Evolutionary conservation across 108 stramenopile genomes (phyloP).

Genomic region (Aureococcus anophagefferens): DNA sequence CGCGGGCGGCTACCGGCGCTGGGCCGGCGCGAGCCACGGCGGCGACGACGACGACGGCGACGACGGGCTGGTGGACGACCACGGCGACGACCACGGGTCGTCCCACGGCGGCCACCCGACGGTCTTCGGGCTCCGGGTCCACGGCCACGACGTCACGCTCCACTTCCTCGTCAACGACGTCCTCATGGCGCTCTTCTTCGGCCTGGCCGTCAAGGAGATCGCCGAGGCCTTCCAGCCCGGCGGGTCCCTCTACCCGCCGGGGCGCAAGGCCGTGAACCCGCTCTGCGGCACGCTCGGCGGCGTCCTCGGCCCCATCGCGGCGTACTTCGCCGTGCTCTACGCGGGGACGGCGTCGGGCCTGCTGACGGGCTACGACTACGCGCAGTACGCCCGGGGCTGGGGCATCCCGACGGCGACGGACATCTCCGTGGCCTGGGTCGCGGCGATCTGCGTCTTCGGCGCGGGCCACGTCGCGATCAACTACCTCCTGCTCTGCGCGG

Average conservation of each 20-base stretch:
- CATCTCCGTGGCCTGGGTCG: background rate
- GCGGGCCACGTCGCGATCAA: background rate
- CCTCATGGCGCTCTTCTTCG: background rate
- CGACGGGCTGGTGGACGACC: no score
- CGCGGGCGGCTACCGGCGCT: no score
- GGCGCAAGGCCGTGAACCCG: background rate
- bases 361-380: background rate
- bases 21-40: no score
- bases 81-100: no score
- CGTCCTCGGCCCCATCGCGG: background rate
- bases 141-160: background rate
- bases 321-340: background rate
- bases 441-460: background rate
- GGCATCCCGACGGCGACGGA: constrained; percentile 3
- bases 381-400: background rate
- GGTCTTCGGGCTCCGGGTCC: no score
- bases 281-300: background rate
- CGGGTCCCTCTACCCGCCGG: background rate
- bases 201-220: background rate
- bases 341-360: background rate
- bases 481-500: background rate
- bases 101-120: no score
- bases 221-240: background rate
- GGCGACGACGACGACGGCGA: no score
- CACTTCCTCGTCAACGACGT: background rate